Evolutionary conservation across 768 basidiomycete species (phyloP).

Genomic region (Boletus subcaerulescens): DNA sequence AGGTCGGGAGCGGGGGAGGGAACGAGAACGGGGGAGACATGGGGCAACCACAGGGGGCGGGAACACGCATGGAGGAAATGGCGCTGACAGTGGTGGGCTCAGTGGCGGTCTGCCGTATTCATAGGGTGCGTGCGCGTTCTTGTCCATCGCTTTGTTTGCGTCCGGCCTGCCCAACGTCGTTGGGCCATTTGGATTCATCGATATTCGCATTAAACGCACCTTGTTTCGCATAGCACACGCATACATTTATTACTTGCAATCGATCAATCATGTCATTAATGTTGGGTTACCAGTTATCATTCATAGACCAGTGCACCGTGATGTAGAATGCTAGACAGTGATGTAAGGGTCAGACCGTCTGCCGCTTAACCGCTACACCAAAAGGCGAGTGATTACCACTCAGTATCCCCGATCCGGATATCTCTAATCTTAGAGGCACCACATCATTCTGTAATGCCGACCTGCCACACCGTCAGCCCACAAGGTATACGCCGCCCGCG

Average conservation of each 20-base stretch:
- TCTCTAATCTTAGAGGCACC: too few species aligned
- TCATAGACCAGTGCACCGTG: neutral
- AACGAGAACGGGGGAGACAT: slow-evolving; percentile 19
- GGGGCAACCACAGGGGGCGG: slow-evolving; percentile 9
- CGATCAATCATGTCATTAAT: slow-evolving; percentile 11
- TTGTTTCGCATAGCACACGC: slow-evolving; percentile 16
- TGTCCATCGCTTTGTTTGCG: neutral
- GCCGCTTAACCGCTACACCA: too few species aligned
- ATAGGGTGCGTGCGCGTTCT: slow-evolving; percentile 10
- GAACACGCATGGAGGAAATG: slow-evolving; percentile 3
- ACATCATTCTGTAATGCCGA: too few species aligned
- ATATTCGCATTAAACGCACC: slow-evolving; percentile 7
- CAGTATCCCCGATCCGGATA: too few species aligned
- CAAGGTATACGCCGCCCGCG: too few species aligned
- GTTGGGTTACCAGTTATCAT: slow-evolving; percentile 12
- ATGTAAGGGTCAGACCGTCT: too few species aligned
- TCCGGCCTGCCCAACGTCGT: neutral
- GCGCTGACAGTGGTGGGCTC: slow-evolving; percentile 7
- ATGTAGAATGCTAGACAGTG: slow-evolving; percentile 10
- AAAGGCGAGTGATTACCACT: too few species aligned
- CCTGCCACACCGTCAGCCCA: too few species aligned
- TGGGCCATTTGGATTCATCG: neutral
- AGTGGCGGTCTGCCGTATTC: slow-evolving; percentile 31
- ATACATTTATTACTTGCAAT: slow-evolving; percentile 20
- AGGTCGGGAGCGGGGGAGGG: slow-evolving; percentile 13